Evolutionary conservation across 306 rosid species (phyloP).

Genomic region (Lathyrus aphaca): DNA sequence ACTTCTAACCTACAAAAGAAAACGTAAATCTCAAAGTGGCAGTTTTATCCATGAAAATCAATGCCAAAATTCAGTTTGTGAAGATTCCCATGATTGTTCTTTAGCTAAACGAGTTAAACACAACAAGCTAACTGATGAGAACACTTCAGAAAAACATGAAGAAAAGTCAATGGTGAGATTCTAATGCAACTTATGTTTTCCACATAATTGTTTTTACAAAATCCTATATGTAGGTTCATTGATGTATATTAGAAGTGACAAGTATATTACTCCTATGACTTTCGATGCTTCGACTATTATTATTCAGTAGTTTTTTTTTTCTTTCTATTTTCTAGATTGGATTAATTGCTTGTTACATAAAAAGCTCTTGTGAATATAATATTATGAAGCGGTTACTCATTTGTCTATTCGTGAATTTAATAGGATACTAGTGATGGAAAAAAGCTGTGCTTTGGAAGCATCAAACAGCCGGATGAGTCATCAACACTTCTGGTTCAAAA

Average conservation of each 20-base stretch:
- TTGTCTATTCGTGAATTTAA: constrained; percentile 12
- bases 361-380: constrained; percentile 13
- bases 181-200: constrained; percentile 16
- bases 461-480: constrained; percentile 38
- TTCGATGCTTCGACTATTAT: constrained; percentile 8
- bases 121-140: constrained; percentile 35
- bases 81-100: constrained; percentile 32
- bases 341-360: constrained; percentile 14
- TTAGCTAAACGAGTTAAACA: constrained; percentile 31
- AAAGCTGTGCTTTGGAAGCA: constrained; percentile 28
- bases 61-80: constrained; percentile 33
- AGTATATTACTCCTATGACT: background rate
- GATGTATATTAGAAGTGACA: background rate
- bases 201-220: background rate
- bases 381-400: constrained; percentile 9
- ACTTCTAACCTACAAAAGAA: constrained; percentile 67
- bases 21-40: constrained; percentile 43
- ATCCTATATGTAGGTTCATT: constrained; percentile 20
- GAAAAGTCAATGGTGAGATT: constrained; percentile 50
- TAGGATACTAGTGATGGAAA: constrained; percentile 39
- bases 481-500: constrained; percentile 37
- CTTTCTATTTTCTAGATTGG: background rate
- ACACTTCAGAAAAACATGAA: constrained; percentile 41
- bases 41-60: constrained; percentile 39
- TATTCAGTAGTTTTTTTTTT: background rate